A percentile compares a stretch with the other conserved stretches of the same genome.
These are phyloP conservation scores for Mucor velutinosus DNA, from an alignment of 371 early-diverging fungal genomes.

Conservation along the genomic window DNA sequence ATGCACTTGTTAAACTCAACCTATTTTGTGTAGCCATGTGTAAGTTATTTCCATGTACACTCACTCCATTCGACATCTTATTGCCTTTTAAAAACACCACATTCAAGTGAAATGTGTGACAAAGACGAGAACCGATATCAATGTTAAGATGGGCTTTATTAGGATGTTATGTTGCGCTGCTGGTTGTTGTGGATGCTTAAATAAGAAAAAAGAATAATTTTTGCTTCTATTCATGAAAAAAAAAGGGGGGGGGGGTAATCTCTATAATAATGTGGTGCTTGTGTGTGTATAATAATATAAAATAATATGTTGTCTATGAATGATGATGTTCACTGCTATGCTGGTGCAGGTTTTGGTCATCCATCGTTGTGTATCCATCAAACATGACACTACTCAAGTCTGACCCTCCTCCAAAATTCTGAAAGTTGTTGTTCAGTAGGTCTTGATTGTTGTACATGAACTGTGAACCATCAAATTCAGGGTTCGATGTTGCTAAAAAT, in stretches of 20 bases:
- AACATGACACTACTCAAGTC: conserved; percentile 12
- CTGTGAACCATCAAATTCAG: neutral
- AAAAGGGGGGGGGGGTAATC: neutral
- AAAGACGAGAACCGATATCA: no score
- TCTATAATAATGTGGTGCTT: neutral
- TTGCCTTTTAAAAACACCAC: neutral
- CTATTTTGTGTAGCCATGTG: neutral
- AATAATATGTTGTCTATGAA: neutral
- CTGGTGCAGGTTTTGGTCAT: neutral
- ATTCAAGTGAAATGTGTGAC: no score
- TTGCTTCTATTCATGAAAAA: neutral
- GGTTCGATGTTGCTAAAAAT: conserved; percentile 5
- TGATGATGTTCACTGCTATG: neutral
- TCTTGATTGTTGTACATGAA: neutral
- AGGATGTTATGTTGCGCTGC: neutral
- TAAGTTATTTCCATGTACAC: neutral
- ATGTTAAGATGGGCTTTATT: neutral
- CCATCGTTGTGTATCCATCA: neutral
- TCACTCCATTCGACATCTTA: neutral
- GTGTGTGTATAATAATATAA: neutral
- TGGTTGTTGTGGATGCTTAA: neutral
- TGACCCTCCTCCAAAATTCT: conserved; percentile 5
- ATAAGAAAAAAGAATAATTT: neutral
- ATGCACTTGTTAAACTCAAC: neutral
- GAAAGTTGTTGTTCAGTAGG: neutral